These are phyloP conservation scores for Pyrenochaeta sp. DNA, from an alignment of 2,329 filamentous ascomycete genomes.

Conservation along the genomic window DNA sequence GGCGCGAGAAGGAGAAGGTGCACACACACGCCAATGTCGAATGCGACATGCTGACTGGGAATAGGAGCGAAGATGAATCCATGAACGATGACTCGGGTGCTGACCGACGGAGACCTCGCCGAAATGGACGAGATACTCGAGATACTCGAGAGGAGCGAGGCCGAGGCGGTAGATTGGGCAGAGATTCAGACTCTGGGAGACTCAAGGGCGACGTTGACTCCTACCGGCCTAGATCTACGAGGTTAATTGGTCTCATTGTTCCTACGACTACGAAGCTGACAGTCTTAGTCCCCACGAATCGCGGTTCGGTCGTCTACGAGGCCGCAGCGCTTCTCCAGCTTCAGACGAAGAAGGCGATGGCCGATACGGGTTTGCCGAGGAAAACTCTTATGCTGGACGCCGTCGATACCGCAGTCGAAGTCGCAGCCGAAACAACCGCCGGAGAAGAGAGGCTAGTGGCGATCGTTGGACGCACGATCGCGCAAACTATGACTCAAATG, in stretches of 20 bases:
- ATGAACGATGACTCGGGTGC: constrained; percentile 76
- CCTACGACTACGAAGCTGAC: constrained; percentile 7
- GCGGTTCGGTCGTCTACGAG: constrained; percentile 59
- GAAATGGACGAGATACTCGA: constrained; percentile 27
- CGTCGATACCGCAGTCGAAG: constrained; percentile 53
- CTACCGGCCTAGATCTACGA: constrained; percentile 37
- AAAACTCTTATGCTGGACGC: constrained; percentile 52
- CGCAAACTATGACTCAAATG: constrained; percentile 30
- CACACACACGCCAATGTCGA: neutral
- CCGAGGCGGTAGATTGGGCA: constrained; percentile 21
- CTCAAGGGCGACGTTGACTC: constrained; percentile 37
- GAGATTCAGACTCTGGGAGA: constrained; percentile 16
- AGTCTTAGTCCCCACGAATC: constrained; percentile 32
- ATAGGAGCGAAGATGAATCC: constrained; percentile 69
- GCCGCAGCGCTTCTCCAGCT: constrained; percentile 66
- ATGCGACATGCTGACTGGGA: constrained; percentile 31
- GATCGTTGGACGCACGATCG: constrained; percentile 42
- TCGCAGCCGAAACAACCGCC: constrained; percentile 34
- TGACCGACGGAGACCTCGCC: constrained; percentile 32
- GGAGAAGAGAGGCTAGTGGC: constrained; percentile 30
- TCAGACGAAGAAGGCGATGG: constrained; percentile 57
- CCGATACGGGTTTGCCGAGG: constrained; percentile 58
- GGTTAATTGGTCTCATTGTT: constrained; percentile 19
- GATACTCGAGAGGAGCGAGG: constrained; percentile 24
- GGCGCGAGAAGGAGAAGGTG: constrained; percentile 30